These are phyloP conservation scores for Gloeostereum incarnatum DNA, from an alignment of 768 basidiomycete genomes.

Conservation along the genomic window DNA sequence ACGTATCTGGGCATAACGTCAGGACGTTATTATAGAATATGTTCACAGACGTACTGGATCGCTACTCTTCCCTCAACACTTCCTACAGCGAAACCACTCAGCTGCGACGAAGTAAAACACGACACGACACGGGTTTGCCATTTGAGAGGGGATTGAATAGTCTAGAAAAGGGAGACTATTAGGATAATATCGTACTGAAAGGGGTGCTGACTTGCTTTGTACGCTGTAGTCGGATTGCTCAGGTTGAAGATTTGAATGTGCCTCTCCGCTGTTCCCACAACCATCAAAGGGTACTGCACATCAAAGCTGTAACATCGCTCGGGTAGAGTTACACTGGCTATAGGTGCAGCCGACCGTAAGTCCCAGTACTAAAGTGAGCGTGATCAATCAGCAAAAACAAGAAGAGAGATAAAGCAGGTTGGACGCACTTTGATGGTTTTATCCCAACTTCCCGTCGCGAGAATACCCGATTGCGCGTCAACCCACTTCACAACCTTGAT, in stretches of 20 bases:
- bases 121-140: conserved; percentile 88
- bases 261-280: conserved; percentile 88
- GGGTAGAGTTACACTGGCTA: conserved; percentile 74
- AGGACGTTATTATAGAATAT: neutral
- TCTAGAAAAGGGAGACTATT: conserved; percentile 29
- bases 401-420: conserved; percentile 1
- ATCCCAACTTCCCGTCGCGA: conserved; percentile 97
- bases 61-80: conserved; percentile 90
- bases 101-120: conserved; percentile 63
- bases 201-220: conserved; percentile 43
- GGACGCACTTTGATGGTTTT: conserved; percentile 81
- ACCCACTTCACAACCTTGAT: conserved; percentile 79
- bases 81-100: conserved; percentile 73
- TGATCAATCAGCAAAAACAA: conserved; percentile 2
- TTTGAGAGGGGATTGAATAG: conserved; percentile 78
- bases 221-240: conserved; percentile 67
- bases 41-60: conserved; percentile 68
- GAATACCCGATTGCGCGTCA: conserved; percentile 64
- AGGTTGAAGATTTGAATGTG: conserved; percentile 89
- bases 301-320: conserved; percentile 90
- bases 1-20: conserved; percentile 48
- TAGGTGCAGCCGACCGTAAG: conserved; percentile 62
- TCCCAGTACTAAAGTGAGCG: conserved; percentile 76
- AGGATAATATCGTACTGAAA: conserved; percentile 3
- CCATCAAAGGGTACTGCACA: conserved; percentile 73